Base-by-base conservation (phyloP, 2,329 filamentous ascomycete species). In the Epichloe typhina region DNA sequence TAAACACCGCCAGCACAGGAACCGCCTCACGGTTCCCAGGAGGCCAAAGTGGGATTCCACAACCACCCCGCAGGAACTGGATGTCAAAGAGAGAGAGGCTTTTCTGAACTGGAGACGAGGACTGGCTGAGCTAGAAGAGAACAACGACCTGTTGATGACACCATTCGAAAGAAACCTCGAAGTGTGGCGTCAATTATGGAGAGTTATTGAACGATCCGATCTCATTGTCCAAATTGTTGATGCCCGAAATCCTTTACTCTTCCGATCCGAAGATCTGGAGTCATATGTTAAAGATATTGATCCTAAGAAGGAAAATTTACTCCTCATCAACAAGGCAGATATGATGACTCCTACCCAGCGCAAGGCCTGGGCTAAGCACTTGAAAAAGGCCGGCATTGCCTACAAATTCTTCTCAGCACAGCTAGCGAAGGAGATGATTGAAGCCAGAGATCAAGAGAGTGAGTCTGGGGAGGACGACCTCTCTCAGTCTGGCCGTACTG, bases 171-270 rank as follows among this genome's bases (percentile, higher is more conserved):
- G 93, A 53, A 98, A 98, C 64, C 64, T 98, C 54, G 94, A 98
- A 63, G 93, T 98, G 31, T 98, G 93, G 93, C 82, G 93, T 64
- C 93, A 98, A 68, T 65, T 98, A 59, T 98, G 93, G 93, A 82
- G 93, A 70, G 93, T 98, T 52, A 96, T 98, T 61, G 93, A 98
- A 73, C 78, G 93, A 54, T 96, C 89, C 15, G 93, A 98, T 66
- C 72, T 98, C 40, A 80, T 98, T 3, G 93, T 98, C 37, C 93
- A 98, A 72, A 98, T 98, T 72, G 93, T 98, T 50, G 93, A 98
- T 71, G 93, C 94, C 8, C 78, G 93, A 62, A 96, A 96, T 66
- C 93, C 93, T 2, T 73, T 98, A 17, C 77, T 97, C 58, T 98
- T 97, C 71, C 81, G 94, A 52, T 95, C 86, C 5, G 91, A 94